Conservation (phyloP, 768 basidiomycete genomes). For the Trichaptum fuscoviolaceum region DNA sequence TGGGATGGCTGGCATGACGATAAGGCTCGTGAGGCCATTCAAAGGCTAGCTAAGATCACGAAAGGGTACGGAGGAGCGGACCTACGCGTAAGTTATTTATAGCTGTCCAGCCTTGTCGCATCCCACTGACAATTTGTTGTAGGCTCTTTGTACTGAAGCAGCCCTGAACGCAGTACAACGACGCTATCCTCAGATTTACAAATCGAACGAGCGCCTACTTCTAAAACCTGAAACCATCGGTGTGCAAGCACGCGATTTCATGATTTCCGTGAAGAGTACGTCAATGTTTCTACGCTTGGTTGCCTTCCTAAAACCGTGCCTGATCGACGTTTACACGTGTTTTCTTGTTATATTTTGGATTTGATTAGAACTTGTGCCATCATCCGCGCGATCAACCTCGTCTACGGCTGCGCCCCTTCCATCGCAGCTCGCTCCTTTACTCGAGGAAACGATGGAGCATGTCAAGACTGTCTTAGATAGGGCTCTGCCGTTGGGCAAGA, state of each 20-base stretch:
- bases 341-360: slow-evolving; percentile 4
- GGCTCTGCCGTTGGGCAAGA: slow-evolving; percentile 77
- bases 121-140: neutral
- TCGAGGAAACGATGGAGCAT: slow-evolving; percentile 60
- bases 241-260: slow-evolving; percentile 86
- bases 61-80: slow-evolving; percentile 99
- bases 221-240: slow-evolving; percentile 82
- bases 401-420: slow-evolving; percentile 85
- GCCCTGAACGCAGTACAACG: slow-evolving; percentile 94
- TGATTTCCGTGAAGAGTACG: slow-evolving; percentile 95
- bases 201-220: slow-evolving; percentile 77
- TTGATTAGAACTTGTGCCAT: slow-evolving; percentile 82
- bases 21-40: slow-evolving; percentile 41
- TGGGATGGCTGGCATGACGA: slow-evolving; percentile 81
- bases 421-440: slow-evolving; percentile 72
- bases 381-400: slow-evolving; percentile 86
- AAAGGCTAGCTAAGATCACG: slow-evolving; percentile 79
- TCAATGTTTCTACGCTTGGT: slow-evolving; percentile 12
- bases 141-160: slow-evolving; percentile 96
- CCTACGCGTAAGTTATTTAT: slow-evolving; percentile 60
- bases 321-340: neutral
- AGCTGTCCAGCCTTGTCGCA: slow-evolving; percentile 8
- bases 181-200: slow-evolving; percentile 96
- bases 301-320: slow-evolving; percentile 5
- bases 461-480: slow-evolving; percentile 68